A percentile compares a stretch with the other conserved stretches of the same genome.
These are phyloP conservation scores for Leishmania major DNA, from an alignment of 208 protist species.

Conservation along the genomic window DNA sequence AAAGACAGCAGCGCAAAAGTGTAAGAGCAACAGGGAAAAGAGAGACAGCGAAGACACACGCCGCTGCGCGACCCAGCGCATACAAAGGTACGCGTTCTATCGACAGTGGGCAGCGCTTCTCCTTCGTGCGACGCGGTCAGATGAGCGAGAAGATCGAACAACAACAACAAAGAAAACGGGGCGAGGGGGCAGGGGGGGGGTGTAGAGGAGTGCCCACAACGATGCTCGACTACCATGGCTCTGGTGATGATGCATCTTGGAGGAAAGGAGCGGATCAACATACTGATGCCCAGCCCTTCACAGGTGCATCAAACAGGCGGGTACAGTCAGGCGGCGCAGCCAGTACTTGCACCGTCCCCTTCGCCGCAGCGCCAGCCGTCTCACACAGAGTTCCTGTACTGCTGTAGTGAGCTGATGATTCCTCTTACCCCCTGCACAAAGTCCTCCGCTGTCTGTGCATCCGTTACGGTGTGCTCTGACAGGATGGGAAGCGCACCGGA, in stretches of 20 bases:
- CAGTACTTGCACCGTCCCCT: background rate
- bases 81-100: background rate
- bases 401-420: constrained; percentile 19
- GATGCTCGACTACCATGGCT: background rate
- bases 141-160: background rate
- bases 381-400: constrained; percentile 10
- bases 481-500: constrained; percentile 18
- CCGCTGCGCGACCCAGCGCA: background rate
- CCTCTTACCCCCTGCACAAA: constrained; percentile 23
- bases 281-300: background rate
- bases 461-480: constrained; percentile 24
- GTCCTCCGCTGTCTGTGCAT: constrained; percentile 28
- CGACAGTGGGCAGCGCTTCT: background rate
- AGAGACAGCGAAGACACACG: background rate
- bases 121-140: background rate
- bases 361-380: background rate
- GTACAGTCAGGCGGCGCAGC: too few relatives aligned
- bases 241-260: background rate
- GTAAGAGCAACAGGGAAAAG: background rate
- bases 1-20: too few relatives aligned
- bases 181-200: background rate
- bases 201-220: background rate
- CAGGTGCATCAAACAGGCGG: background rate
- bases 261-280: background rate
- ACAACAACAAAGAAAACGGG: too few relatives aligned